phyloP scores from a whole-genome alignment of 805 yeast species.

The Saccharomycopsis vini region DNA sequence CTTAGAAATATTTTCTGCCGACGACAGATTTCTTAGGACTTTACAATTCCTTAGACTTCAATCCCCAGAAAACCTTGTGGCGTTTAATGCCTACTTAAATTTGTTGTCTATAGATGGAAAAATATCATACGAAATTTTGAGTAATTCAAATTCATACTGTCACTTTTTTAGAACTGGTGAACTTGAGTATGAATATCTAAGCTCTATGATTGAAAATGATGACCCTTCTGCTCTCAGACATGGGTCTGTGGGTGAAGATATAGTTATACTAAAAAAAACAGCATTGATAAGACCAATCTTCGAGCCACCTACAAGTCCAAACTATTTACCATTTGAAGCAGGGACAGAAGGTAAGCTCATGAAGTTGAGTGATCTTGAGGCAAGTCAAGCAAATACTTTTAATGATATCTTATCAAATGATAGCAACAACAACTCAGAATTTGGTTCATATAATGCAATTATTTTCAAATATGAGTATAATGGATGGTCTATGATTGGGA shows the following conservation, averaged over 20 bases:
- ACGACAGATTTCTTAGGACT: slow-evolving; percentile 27
- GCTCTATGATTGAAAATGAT: slow-evolving; percentile 28
- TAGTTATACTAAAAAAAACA: slow-evolving; percentile 40
- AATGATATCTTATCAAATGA: slow-evolving; percentile 1
- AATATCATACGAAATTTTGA: slow-evolving; percentile 57
- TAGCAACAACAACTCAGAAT: background rate
- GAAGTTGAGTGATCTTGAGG: no score
- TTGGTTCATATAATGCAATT: slow-evolving; percentile 29
- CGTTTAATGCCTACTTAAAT: slow-evolving; percentile 51
- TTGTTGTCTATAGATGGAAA: slow-evolving; percentile 54
- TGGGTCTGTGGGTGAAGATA: slow-evolving; percentile 30
- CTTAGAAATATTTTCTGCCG: slow-evolving; percentile 29
- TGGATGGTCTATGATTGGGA: slow-evolving; percentile 84
- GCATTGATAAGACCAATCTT: slow-evolving; percentile 50
- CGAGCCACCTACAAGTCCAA: slow-evolving; percentile 35
- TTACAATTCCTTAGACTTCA: slow-evolving; percentile 52
- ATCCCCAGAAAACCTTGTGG: slow-evolving; percentile 48
- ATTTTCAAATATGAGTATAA: slow-evolving; percentile 66
- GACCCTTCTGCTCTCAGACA: background rate
- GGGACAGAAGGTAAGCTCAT: slow-evolving; percentile 68
- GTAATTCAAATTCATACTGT: slow-evolving; percentile 54
- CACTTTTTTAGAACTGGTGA: slow-evolving; percentile 33
- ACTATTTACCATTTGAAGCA: slow-evolving; percentile 36
- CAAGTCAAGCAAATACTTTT: slow-evolving; percentile 27
- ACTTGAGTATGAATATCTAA: slow-evolving; percentile 31